Percentiles rank a stretch among this genome's conserved stretches.
Conservation (phyloP, 2,329 filamentous ascomycete genomes). For the Huntiella abstrusa region DNA sequence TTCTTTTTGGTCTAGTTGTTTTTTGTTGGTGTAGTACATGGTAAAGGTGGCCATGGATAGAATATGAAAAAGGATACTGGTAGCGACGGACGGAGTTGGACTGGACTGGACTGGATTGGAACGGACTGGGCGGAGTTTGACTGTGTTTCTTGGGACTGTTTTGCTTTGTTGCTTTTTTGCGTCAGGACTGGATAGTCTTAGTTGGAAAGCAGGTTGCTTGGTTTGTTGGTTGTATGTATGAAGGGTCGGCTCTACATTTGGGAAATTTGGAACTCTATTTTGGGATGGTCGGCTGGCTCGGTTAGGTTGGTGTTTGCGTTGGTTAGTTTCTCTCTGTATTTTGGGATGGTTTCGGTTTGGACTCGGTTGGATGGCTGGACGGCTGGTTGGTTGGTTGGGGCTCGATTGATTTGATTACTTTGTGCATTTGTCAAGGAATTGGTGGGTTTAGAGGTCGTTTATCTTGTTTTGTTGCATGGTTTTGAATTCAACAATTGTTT, state of each 20-base stretch:
- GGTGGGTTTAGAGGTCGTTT: slow-evolving; percentile 7
- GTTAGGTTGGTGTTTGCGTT: neutral
- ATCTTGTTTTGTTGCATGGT: slow-evolving; percentile 1
- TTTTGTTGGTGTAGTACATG: no score
- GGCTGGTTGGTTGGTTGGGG: neutral
- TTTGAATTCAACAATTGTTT: neutral
- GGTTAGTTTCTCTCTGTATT: neutral
- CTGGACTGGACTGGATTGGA: neutral
- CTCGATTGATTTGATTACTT: slow-evolving; percentile 3
- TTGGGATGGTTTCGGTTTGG: neutral
- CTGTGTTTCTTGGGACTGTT: slow-evolving; percentile 5
- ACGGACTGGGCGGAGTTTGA: slow-evolving; percentile 10
- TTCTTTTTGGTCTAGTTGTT: slow-evolving; percentile 7
- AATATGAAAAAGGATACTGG: no score
- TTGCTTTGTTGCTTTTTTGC: neutral
- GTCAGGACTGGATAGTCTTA: neutral
- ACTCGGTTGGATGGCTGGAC: neutral
- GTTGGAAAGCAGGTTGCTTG: slow-evolving; percentile 2
- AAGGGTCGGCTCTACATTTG: no score
- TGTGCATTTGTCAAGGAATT: slow-evolving; percentile 3
- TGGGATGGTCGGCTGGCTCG: neutral
- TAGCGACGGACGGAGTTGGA: neutral
- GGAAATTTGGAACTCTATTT: no score
- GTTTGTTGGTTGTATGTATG: slow-evolving; percentile 5
- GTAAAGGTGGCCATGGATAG: no score